phyloP scores from a whole-genome alignment of 176 grass and related monocot species.

The Saccharum spontaneum region DNA sequence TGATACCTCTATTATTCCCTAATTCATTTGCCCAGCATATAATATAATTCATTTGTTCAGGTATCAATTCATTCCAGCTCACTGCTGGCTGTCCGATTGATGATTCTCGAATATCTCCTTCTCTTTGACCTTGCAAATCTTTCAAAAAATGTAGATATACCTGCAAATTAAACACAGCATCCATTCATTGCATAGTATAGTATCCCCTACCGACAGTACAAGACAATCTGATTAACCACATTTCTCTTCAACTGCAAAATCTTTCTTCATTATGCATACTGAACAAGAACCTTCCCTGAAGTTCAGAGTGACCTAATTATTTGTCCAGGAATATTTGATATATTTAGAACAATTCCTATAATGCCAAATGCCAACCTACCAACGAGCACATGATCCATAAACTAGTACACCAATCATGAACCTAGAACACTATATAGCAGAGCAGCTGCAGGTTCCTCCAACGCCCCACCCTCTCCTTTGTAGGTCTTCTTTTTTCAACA shows the following conservation, averaged over 20 bases:
- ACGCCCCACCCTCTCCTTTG: not conserved
- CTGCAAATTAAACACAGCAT: constrained; percentile 1
- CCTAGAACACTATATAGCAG: constrained; percentile 28
- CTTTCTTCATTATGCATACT: constrained; percentile 18
- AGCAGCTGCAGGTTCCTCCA: constrained; percentile 2
- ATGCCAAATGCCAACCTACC: constrained; percentile 31
- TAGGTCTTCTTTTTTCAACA: not conserved
- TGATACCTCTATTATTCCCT: not conserved
- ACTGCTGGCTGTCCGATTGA: constrained; percentile 16
- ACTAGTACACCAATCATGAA: constrained; percentile 23
- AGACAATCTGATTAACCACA: constrained; percentile 20
- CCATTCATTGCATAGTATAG: constrained; percentile 7
- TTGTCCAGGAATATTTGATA: not conserved
- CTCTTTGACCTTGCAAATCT: constrained; percentile 31
- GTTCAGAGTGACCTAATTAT: constrained; percentile 12
- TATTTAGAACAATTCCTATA: not conserved
- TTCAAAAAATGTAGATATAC: constrained; percentile 3
- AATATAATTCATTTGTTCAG: constrained; percentile 22
- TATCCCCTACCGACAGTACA: constrained; percentile 38
- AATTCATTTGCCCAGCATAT: constrained; percentile 21
- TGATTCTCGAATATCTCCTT: constrained; percentile 35
- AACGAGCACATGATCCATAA: constrained; percentile 36
- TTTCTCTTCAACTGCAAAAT: constrained; percentile 33
- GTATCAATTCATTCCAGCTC: constrained; percentile 27
- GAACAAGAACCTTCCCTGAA: constrained; percentile 48